Evolutionary conservation across 768 basidiomycete species (phyloP).

Genomic region (Lactarius tabidus): DNA sequence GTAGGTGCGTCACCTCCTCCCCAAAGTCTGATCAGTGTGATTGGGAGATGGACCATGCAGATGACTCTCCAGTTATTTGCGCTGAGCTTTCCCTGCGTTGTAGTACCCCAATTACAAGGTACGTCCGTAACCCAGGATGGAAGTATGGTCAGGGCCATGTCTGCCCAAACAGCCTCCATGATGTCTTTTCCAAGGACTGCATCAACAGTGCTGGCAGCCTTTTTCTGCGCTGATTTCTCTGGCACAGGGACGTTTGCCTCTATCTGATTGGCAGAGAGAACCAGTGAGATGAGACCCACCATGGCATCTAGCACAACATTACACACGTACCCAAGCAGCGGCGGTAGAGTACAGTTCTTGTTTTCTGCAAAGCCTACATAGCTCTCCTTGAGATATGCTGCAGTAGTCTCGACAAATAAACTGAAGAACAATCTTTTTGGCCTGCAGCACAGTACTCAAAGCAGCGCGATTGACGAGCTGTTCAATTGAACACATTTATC

Average conservation of each 20-base stretch:
- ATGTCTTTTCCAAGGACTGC: slow-evolving; percentile 32
- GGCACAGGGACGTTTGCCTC: not conserved
- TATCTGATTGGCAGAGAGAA: too few species aligned
- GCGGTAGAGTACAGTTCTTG: too few species aligned
- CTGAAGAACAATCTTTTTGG: too few species aligned
- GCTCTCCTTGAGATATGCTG: too few species aligned
- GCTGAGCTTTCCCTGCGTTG: slow-evolving; percentile 33
- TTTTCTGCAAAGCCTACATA: too few species aligned
- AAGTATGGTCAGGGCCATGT: slow-evolving; percentile 27
- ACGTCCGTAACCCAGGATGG: slow-evolving; percentile 34
- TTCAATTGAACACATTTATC: too few species aligned
- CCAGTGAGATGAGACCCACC: not conserved
- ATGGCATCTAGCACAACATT: too few species aligned
- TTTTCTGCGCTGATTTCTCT: not conserved
- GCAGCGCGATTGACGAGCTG: too few species aligned
- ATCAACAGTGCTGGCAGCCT: not conserved
- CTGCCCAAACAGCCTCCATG: slow-evolving; percentile 29
- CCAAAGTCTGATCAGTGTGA: slow-evolving; percentile 39
- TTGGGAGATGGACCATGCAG: slow-evolving; percentile 33
- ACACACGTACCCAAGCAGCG: too few species aligned
- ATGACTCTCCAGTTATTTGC: slow-evolving; percentile 37
- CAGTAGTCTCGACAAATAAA: too few species aligned
- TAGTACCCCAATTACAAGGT: slow-evolving; percentile 33
- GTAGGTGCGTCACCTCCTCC: slow-evolving; percentile 23
- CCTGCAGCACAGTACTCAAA: too few species aligned